phyloP scores from a whole-genome alignment of 2,329 filamentous ascomycete species.

The Madurella mycetomatis region DNA sequence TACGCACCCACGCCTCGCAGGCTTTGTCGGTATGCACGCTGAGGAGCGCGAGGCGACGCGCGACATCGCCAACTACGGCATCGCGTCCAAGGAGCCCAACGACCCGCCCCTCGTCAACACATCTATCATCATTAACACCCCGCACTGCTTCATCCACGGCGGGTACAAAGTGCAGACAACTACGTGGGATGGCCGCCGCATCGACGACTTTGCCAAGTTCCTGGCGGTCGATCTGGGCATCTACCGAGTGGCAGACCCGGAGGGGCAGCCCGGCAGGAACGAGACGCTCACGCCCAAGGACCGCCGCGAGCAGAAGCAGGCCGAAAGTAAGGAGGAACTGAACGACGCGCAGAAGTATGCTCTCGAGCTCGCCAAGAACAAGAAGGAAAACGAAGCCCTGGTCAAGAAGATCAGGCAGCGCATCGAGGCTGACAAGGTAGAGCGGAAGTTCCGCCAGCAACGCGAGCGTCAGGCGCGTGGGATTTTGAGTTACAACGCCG shows the following conservation, averaged over 20 bases:
- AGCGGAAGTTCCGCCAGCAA: neutral
- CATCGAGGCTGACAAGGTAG: slow-evolving; percentile 8
- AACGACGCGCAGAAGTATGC: slow-evolving; percentile 2
- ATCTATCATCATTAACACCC: neutral
- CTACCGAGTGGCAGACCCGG: neutral
- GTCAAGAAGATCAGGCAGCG: neutral
- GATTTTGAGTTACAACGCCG: neutral
- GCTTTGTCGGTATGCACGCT: slow-evolving; percentile 5
- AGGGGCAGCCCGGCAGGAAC: neutral
- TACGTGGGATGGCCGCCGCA: slow-evolving; percentile 4
- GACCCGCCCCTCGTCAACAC: neutral
- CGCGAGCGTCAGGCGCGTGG: neutral
- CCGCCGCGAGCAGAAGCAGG: neutral
- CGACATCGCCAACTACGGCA: neutral
- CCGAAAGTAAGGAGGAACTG: neutral
- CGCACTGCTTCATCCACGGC: slow-evolving; percentile 1
- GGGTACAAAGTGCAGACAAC: slow-evolving; percentile 4
- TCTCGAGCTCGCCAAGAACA: neutral
- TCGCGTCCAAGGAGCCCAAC: neutral
- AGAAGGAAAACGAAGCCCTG: slow-evolving; percentile 1
- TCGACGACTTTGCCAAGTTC: slow-evolving; percentile 5
- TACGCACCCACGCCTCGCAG: neutral
- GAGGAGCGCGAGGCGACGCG: neutral
- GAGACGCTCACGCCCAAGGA: neutral
- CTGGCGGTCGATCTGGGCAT: neutral